These are phyloP conservation scores for Thelonectria rubi DNA, from an alignment of 2,329 filamentous ascomycete species.

Conservation along the genomic window DNA sequence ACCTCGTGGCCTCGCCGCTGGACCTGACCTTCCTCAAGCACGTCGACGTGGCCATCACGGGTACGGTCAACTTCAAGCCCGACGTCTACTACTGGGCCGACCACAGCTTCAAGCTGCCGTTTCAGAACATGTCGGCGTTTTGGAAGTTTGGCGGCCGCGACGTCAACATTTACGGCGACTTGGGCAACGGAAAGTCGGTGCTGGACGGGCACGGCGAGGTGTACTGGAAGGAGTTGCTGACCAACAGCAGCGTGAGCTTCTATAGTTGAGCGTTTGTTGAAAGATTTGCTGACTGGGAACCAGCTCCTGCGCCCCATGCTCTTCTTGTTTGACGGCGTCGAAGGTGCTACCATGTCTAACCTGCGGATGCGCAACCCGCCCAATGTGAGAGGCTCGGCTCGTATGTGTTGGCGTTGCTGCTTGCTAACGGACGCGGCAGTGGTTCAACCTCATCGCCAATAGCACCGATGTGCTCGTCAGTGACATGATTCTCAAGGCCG, in stretches of 20 bases:
- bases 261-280: slow-evolving; percentile 61
- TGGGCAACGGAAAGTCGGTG: slow-evolving; percentile 70
- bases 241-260: slow-evolving; percentile 32
- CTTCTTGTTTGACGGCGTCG: slow-evolving; percentile 36
- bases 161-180: slow-evolving; percentile 73
- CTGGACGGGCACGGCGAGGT: slow-evolving; percentile 57
- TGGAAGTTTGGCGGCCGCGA: slow-evolving; percentile 47
- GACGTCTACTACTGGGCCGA: slow-evolving; percentile 75
- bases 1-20: slow-evolving; percentile 70
- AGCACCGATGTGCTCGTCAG: slow-evolving; percentile 71
- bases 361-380: slow-evolving; percentile 68
- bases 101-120: slow-evolving; percentile 69
- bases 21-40: slow-evolving; percentile 71
- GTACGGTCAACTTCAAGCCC: slow-evolving; percentile 69
- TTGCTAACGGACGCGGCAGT: slow-evolving; percentile 34
- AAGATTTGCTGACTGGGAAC: slow-evolving; percentile 57
- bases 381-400: slow-evolving; percentile 28
- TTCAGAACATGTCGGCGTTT: slow-evolving; percentile 67
- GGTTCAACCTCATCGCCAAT: slow-evolving; percentile 69
- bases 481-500: slow-evolving; percentile 66
- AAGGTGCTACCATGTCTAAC: slow-evolving; percentile 66
- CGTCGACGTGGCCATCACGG: slow-evolving; percentile 67
- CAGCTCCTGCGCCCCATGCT: slow-evolving; percentile 39
- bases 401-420: neutral
- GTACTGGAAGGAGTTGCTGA: slow-evolving; percentile 36